Evolutionary conservation across 2,329 filamentous ascomycete species (phyloP), one percentile per base, ranked within the genome.

Genomic region (Trichoderma koningiopsis): DNA sequence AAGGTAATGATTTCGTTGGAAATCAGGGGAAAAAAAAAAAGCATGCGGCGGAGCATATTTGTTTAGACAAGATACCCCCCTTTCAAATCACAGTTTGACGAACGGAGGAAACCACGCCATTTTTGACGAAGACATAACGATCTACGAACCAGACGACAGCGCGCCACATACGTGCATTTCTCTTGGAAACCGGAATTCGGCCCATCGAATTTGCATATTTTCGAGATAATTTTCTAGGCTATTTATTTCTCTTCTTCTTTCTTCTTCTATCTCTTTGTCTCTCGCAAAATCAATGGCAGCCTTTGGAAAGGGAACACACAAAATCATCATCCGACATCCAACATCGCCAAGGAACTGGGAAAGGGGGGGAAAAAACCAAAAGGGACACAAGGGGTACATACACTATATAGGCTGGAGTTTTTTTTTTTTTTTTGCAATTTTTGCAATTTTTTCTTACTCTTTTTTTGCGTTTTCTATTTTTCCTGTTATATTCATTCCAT

Each of bases 1-100:
- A 35, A 78, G 75, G 71, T 80, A 72, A 79, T 71, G 37, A 43
- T 33, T 61, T 56, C 57, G 24, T 22, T 57, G 53, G 52, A 63
- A 55, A 37, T 24, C n/a, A 49, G 24, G 33, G 35, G 22, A 2
- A 1, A 35, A 19, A 59, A n/a, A 24, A 70, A 55, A 65, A 57
- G 40, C 33, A 24, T 52, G 31, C 59, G 68, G 52, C 40, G 68
- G 47, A 66, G 55, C 40, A 66, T 64, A 64, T 52, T 59, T 52
- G 40, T 58, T 66, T 66, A 59, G 63, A 66, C 55, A 58, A 66
- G 63, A 66, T 59, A 57, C 55, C 55, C 63, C 55, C 53, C 53
- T 53, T 57, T 58, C 31, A 35, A 69, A 66, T 57, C 16, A 31
- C 33, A 68, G 53, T 70, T 43, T 47, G 49, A 60, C 56, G 62